phyloP scores from a whole-genome alignment of 257 asterid species.

The Rubia yunnanensis region DNA sequence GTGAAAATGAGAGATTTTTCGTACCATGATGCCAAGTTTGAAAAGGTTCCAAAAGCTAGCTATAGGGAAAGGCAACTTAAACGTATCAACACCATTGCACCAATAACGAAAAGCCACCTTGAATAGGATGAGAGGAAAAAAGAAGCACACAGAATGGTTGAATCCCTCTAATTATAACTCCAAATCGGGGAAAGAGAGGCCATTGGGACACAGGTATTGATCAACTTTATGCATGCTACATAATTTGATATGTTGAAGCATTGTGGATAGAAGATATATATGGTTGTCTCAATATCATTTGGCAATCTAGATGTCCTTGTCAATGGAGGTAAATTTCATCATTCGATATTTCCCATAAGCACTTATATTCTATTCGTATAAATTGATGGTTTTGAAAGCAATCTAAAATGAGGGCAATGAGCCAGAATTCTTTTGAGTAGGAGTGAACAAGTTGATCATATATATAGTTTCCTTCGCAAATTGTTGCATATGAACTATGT shows the following conservation, averaged over 20 bases:
- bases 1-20: neutral
- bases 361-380: neutral
- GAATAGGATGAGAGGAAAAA: neutral
- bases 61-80: neutral
- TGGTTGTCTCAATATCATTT: slow-evolving; percentile 1
- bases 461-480: no score
- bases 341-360: neutral
- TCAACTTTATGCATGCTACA: neutral
- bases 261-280: neutral
- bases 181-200: neutral
- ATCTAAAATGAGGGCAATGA: neutral
- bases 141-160: neutral
- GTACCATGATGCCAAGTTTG: neutral
- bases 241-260: neutral
- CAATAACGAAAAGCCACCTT: neutral
- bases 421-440: neutral
- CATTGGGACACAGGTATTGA: neutral
- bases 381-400: neutral
- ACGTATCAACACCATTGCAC: no score
- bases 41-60: neutral
- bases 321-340: slow-evolving; percentile 3
- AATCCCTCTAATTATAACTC: neutral
- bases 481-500: no score
- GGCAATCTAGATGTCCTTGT: slow-evolving; percentile 1
- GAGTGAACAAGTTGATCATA: no score